Conservation (phyloP, 2,329 filamentous ascomycete genomes). For the Cryphonectria parasitica region DNA sequence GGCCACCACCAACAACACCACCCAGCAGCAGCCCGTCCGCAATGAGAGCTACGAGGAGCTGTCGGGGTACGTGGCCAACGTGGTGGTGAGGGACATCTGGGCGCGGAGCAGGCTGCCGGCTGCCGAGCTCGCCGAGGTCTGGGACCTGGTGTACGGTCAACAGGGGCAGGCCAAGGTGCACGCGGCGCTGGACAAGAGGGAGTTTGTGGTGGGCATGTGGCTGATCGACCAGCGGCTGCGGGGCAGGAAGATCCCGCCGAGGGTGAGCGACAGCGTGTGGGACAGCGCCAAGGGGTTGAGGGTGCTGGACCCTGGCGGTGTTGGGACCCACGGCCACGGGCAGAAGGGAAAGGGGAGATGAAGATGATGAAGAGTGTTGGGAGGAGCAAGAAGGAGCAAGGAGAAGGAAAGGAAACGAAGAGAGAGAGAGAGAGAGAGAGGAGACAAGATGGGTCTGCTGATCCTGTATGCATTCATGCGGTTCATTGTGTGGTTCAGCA, state of each 20-base stretch:
- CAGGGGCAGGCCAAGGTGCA: conserved; percentile 45
- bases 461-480: not conserved
- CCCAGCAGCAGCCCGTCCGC: conserved; percentile 22
- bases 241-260: conserved; percentile 74
- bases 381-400: too few species aligned
- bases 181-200: conserved; percentile 60
- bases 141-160: conserved; percentile 71
- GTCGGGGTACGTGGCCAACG: conserved; percentile 62
- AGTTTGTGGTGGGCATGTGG: conserved; percentile 86
- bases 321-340: not conserved
- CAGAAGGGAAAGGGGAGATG: conserved; percentile 31
- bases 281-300: conserved; percentile 61
- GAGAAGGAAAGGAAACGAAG: too few species aligned
- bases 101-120: conserved; percentile 66
- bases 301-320: conserved; percentile 37
- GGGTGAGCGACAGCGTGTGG: conserved; percentile 77
- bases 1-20: conserved; percentile 25
- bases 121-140: conserved; percentile 74
- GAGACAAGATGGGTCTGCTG: not conserved
- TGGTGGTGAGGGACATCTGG: conserved; percentile 79
- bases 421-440: too few species aligned
- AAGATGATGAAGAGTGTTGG: not conserved
- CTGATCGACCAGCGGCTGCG: conserved; percentile 80
- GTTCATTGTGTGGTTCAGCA: not conserved
- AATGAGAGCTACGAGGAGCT: conserved; percentile 33